Evolutionary conservation across 108 stramenopile genomes (phyloP), one percentile per base, ranked within the genome.

Genomic region (Aurantiochytrium sp.): DNA sequence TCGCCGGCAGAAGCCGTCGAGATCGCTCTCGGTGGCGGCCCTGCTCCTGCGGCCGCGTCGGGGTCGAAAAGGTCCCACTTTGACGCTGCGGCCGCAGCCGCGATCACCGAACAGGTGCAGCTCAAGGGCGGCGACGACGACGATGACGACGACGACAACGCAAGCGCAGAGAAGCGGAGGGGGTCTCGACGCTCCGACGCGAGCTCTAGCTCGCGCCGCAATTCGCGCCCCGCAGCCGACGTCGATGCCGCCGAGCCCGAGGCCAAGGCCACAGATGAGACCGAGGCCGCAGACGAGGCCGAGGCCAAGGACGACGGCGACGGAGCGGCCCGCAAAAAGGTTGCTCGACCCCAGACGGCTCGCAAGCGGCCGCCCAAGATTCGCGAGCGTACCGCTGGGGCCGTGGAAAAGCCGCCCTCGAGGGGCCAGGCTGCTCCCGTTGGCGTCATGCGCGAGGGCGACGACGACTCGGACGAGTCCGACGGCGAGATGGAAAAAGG

Each of bases 331-430:
- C 30, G 86, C 55, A 55, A 52, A n/a, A 34, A 87, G 4, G 89
- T 90, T 4, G 89, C 89, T 54, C 90, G 93, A 2, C 93, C 93
- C 17, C 52, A 69, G 22, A 93, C 93, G 17, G 93, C 93, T 4
- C 89, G 92, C 12, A 65, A 90, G 31, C 89, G 93, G 10, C 93
- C 93, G 12, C 93, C 93, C 8, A 69, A 89, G 37, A 87, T 91
- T 27, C 89, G 90, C 85, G 91, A 92, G 54, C 86, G 27, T 54
- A 86, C 88, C 1, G 45, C 31, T 24, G 55, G 59, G 8, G 87
- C 90, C 24, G 85, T 85, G 39, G 91, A 52, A 31, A 65, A 65
- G 34, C 59, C 59, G 31, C 90, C n/a, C 65, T 50, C 21, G 88
- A 85, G 32, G 21, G 87, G 22, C 37, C 22, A 37, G 41, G 42